Percentiles rank a stretch among this genome's conserved stretches.
phyloP scores from a whole-genome alignment of 495 filamentous ascomycete species.

The Evernia prunastri region DNA sequence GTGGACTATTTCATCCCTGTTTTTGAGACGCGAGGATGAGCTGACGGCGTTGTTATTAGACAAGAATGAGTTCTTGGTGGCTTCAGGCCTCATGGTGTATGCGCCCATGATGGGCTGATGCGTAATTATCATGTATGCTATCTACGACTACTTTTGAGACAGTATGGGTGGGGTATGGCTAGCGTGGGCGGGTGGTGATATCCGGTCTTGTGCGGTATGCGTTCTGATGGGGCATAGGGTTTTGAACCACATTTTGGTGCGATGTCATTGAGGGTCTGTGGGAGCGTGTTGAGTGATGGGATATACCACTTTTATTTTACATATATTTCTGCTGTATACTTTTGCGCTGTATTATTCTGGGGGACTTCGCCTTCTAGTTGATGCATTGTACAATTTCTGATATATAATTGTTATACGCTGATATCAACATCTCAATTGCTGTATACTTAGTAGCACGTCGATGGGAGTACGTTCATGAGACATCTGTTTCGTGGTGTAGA shows the following conservation, averaged over 20 bases:
- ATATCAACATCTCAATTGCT: no score
- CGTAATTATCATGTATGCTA: neutral
- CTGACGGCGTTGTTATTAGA: neutral
- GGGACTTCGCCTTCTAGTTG: neutral
- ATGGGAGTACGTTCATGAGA: no score
- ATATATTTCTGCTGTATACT: neutral
- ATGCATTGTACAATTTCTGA: neutral
- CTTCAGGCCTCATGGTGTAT: neutral
- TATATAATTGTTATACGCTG: neutral
- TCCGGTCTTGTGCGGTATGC: neutral
- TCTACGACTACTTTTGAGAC: neutral
- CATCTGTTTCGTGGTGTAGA: no score
- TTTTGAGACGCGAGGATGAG: neutral
- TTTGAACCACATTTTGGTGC: neutral
- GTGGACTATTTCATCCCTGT: neutral
- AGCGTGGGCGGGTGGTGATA: neutral
- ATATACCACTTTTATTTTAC: neutral
- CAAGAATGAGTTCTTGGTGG: constrained; percentile 1
- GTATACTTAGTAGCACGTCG: no score
- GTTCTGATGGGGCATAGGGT: neutral
- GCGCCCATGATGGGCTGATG: neutral
- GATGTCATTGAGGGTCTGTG: neutral
- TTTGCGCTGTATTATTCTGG: neutral
- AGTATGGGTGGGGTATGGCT: neutral
- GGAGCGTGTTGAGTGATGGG: neutral